phyloP scores from a whole-genome alignment of 164 flowering plant species.

The Amborella trichopoda region DNA sequence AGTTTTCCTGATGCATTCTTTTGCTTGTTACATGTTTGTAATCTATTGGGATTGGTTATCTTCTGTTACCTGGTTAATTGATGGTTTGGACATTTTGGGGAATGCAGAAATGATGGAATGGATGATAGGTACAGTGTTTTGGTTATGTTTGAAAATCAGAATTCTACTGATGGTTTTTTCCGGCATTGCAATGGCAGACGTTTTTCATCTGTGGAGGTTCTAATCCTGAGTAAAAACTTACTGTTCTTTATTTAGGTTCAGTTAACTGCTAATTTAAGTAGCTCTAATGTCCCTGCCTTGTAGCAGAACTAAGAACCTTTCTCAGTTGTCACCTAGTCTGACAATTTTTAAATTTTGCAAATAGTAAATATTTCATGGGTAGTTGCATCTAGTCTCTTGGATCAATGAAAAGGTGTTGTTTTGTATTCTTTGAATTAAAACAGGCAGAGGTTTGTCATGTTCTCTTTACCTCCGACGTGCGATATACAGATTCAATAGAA shows the following conservation, averaged over 20 bases:
- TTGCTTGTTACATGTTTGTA: too few relatives aligned
- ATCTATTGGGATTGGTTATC: too few relatives aligned
- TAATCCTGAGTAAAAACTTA: too few relatives aligned
- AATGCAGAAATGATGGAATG: constrained; percentile 67
- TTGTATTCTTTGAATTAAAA: too few relatives aligned
- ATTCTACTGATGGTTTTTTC: constrained; percentile 46
- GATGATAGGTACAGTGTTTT: constrained; percentile 84
- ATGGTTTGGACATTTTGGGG: not conserved
- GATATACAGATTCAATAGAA: constrained; percentile 46
- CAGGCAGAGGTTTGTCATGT: constrained; percentile 91
- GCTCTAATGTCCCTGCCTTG: too few relatives aligned
- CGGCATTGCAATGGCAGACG: constrained; percentile 45
- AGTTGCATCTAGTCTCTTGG: too few relatives aligned
- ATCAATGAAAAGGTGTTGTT: too few relatives aligned
- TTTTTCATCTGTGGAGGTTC: constrained; percentile 61
- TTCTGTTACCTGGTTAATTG: not conserved
- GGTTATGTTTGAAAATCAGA: constrained; percentile 39
- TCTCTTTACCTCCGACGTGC: constrained; percentile 42
- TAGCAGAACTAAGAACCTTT: too few relatives aligned
- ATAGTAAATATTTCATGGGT: too few relatives aligned
- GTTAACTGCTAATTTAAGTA: not conserved
- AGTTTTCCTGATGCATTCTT: too few relatives aligned
- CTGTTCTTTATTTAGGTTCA: not conserved
- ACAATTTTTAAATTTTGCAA: too few relatives aligned
- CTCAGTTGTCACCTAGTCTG: too few relatives aligned